Percentiles rank a stretch among this genome's conserved stretches.
Evolutionary conservation across 148 eudicot species (phyloP).

Genomic region (Rhododendron griersonianum): DNA sequence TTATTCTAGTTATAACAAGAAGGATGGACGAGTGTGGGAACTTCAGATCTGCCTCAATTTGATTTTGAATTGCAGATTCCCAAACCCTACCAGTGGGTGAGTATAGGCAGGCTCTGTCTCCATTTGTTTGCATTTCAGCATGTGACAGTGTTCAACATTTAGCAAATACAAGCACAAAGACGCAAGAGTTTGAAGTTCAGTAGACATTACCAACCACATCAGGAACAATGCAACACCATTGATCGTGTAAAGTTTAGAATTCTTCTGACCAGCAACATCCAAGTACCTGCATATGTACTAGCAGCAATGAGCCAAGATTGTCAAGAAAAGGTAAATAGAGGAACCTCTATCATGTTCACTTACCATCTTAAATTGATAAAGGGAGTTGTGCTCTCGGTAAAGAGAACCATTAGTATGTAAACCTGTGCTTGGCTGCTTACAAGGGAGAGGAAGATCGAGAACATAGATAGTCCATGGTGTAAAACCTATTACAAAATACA

Average conservation of each 20-base stretch:
- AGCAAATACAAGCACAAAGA: neutral
- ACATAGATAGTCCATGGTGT: slow-evolving; percentile 80
- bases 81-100: neutral
- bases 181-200: neutral
- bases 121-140: neutral
- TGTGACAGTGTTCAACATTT: neutral
- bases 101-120: neutral
- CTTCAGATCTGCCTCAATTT: neutral
- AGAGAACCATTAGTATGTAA: slow-evolving; percentile 76
- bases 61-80: neutral
- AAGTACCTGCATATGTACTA: slow-evolving; percentile 56
- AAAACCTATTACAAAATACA: slow-evolving; percentile 45
- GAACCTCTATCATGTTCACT: neutral
- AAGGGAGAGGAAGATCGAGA: slow-evolving; percentile 55
- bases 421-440: slow-evolving; percentile 60
- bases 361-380: slow-evolving; percentile 94
- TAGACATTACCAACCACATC: slow-evolving; percentile 79
- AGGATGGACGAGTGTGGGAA: neutral
- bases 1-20: neutral
- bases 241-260: slow-evolving; percentile 57
- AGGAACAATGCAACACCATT: slow-evolving; percentile 83
- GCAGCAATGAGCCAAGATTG: neutral
- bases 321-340: neutral
- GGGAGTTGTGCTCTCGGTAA: slow-evolving; percentile 87
- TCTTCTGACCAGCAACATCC: slow-evolving; percentile 77